Evolutionary conservation across 2,329 filamentous ascomycete species (phyloP).

Genomic region (Dothiorella sarmentorum): DNA sequence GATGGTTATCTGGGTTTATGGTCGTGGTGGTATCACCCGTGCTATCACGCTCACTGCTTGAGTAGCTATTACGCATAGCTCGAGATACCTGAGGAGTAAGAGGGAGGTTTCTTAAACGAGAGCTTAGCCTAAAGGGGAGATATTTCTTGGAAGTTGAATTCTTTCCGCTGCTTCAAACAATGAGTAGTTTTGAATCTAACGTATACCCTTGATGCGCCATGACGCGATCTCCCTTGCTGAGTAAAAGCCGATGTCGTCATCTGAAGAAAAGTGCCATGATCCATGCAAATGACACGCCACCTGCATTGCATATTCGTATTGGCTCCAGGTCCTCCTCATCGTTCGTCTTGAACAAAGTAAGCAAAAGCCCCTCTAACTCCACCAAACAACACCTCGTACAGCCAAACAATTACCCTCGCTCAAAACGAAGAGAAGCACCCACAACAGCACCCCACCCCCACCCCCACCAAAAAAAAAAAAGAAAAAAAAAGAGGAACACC

Average conservation of each 20-base stretch:
- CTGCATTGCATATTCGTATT: neutral
- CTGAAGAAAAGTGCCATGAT: neutral
- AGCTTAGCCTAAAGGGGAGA: neutral
- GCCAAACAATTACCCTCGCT: no score
- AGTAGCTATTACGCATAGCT: neutral
- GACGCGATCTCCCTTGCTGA: neutral
- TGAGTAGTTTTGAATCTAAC: neutral
- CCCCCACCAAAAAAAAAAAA: neutral
- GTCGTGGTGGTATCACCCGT: neutral
- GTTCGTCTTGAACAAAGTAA: no score
- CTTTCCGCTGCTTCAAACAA: conserved; percentile 10
- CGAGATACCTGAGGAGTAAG: neutral
- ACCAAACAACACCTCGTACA: neutral
- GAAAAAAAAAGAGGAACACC: neutral
- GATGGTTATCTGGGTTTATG: neutral
- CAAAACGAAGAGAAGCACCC: no score
- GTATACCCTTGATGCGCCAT: neutral
- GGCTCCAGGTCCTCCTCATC: no score
- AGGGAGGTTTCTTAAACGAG: conserved; percentile 1
- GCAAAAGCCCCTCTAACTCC: neutral
- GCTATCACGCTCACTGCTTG: neutral
- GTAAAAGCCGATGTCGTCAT: neutral
- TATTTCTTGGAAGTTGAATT: neutral
- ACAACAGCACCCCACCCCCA: neutral
- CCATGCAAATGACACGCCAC: neutral